These are phyloP conservation scores for Starmerella vaccinii DNA, from an alignment of 805 yeast genomes.

Conservation along the genomic window DNA sequence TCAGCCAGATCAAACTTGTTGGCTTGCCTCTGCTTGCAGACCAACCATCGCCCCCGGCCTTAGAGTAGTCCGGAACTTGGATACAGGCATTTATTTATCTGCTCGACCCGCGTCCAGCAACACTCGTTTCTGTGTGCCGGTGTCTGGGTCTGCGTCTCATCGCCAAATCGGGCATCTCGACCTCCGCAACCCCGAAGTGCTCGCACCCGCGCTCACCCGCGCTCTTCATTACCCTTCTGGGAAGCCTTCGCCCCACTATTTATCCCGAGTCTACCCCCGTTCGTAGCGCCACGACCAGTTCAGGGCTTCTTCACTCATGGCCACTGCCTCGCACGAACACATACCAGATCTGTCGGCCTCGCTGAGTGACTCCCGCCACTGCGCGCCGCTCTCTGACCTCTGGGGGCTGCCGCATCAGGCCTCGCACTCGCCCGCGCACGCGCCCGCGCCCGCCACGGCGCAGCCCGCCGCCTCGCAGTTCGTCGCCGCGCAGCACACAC, in stretches of 20 bases:
- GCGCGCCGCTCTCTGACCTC: constrained; percentile 26
- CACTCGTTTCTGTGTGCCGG: background rate
- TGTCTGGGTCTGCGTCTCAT: background rate
- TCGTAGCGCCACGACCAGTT: constrained; percentile 1
- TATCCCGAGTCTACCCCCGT: background rate
- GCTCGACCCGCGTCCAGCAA: background rate
- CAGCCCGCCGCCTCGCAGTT: background rate
- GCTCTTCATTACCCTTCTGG: background rate
- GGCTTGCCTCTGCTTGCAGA: background rate
- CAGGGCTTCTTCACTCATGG: constrained; percentile 16
- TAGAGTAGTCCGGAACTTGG: background rate
- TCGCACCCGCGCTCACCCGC: background rate
- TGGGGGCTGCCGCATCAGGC: constrained; percentile 24
- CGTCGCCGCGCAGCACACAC: background rate
- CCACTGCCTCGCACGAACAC: constrained; percentile 27
- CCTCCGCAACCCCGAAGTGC: background rate
- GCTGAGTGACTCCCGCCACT: constrained; percentile 22
- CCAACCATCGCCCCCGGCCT: background rate
- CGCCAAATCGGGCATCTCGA: constrained; percentile 4
- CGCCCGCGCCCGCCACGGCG: background rate
- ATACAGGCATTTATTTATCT: background rate
- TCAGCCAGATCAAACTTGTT: constrained; percentile 7
- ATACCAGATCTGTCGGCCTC: constrained; percentile 26
- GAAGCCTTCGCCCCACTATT: background rate
- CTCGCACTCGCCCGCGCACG: background rate